Evolutionary conservation across 2,329 filamentous ascomycete species (phyloP).

Genomic region (Penicillium sp.): DNA sequence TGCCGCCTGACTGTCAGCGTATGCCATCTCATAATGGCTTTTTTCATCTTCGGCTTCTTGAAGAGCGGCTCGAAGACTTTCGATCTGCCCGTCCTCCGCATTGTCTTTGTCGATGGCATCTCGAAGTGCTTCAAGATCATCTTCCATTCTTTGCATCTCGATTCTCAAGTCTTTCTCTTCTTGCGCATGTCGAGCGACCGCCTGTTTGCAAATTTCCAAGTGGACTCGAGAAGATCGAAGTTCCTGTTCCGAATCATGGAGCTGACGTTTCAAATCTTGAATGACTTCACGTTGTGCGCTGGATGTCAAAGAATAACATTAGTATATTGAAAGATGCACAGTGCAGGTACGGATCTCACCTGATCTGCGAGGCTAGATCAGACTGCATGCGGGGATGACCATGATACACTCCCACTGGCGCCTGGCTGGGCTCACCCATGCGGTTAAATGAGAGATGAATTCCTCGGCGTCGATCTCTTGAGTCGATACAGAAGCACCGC

Average conservation of each 20-base stretch:
- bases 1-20: constrained; percentile 48
- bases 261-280: constrained; percentile 55
- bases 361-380: constrained; percentile 67
- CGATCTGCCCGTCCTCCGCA: constrained; percentile 64
- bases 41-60: constrained; percentile 54
- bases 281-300: constrained; percentile 49
- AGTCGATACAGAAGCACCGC: constrained; percentile 62
- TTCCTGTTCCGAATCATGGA: constrained; percentile 52
- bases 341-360: constrained; percentile 31
- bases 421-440: constrained; percentile 49
- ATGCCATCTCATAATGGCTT: constrained; percentile 43
- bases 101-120: constrained; percentile 59
- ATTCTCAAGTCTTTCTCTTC: constrained; percentile 52
- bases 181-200: constrained; percentile 51
- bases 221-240: constrained; percentile 49
- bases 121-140: constrained; percentile 64
- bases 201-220: constrained; percentile 50
- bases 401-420: constrained; percentile 53
- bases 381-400: constrained; percentile 73
- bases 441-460: constrained; percentile 56
- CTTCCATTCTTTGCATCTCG: constrained; percentile 59
- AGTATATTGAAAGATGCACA: neutral
- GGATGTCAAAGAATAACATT: neutral
- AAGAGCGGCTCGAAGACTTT: constrained; percentile 58
- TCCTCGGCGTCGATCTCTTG: constrained; percentile 63